Conservation (phyloP, 2,329 filamentous ascomycete species). For the Diaporthe sp. region DNA sequence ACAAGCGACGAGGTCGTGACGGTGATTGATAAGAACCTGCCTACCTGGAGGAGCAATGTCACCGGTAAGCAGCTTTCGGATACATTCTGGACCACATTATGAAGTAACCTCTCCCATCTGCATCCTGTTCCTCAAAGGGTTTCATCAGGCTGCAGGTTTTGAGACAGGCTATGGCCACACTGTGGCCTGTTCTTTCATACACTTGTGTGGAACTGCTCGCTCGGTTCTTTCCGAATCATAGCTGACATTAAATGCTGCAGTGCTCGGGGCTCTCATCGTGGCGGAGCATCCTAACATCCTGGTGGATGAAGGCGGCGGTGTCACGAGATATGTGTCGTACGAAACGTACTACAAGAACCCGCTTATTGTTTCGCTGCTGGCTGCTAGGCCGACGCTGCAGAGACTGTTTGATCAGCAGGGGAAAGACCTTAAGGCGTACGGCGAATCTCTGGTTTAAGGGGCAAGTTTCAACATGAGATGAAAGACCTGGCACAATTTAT, state of each 20-base stretch:
- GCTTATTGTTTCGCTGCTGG: constrained; percentile 41
- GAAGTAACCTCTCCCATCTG: no score
- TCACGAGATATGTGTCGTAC: constrained; percentile 47
- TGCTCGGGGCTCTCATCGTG: neutral
- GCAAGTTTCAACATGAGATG: rapidly evolving
- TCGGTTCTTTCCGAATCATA: no score
- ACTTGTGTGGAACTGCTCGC: no score
- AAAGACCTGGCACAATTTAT: no score
- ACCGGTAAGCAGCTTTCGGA: neutral
- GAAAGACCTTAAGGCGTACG: constrained; percentile 4
- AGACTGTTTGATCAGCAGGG: constrained; percentile 26
- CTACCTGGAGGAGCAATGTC: constrained; percentile 48
- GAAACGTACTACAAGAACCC: constrained; percentile 48
- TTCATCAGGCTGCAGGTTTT: no score
- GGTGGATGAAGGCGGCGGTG: constrained; percentile 43
- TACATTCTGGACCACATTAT: no score
- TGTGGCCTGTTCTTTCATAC: no score
- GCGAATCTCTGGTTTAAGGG: neutral
- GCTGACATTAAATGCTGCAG: no score
- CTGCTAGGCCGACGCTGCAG: constrained; percentile 34
- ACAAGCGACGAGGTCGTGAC: constrained; percentile 48
- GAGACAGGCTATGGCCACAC: no score
- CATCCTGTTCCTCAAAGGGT: no score
- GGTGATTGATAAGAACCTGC: constrained; percentile 39
- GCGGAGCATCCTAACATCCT: constrained; percentile 44